Base-by-base conservation (phyloP, 352 stramenopile species). In the Globisporangium solare region DNA sequence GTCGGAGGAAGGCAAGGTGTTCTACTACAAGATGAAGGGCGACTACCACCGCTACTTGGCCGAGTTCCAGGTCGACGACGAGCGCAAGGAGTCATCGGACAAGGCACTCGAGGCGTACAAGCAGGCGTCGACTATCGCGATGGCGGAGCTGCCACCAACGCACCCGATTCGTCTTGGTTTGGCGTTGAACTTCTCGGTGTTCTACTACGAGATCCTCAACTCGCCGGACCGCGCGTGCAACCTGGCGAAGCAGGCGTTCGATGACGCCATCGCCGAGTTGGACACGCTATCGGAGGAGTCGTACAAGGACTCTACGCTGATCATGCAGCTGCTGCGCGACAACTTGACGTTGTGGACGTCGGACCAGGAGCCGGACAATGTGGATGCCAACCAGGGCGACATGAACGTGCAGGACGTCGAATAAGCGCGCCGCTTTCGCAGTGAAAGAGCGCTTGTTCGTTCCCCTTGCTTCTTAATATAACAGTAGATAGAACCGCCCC, bases 11-110 rank as follows among this genome's bases (percentile, higher is more conserved):
- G 96, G 92, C 42, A 98, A 97, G 64, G 91, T 99, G 53, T 96
- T 99, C 76, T 99, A 99, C 89, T 99, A 98, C 92, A 99, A 99
- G 92, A 99, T 99, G 95, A 99, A 99, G 86, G 97, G 97, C 54
- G 97, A 99, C 83, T 99, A 99, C 89, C 94, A 99, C 86, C 95
- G 97, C 64, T 99, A 99, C 80, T 79, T 99, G 71, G 97, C 97
- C 54, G 96, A 99, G 86, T 95, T 96, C 77, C 99, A 99, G 84
- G 97, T 98, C 59, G 96, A 99, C 74, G 96, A 99, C 79, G 74
- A 97, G 46, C 92, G 84, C 63, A 85, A 89, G 35, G 88, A 96
- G 74, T 80, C 84, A 18, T 87, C 97, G 68, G 62, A 64, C 12
- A 56, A 86, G 58, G 94, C 93, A 18, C 92, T 95, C 17, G 85